These are phyloP conservation scores for Pythium apleroticum DNA, from an alignment of 352 stramenopile species.

Conservation along the genomic window DNA sequence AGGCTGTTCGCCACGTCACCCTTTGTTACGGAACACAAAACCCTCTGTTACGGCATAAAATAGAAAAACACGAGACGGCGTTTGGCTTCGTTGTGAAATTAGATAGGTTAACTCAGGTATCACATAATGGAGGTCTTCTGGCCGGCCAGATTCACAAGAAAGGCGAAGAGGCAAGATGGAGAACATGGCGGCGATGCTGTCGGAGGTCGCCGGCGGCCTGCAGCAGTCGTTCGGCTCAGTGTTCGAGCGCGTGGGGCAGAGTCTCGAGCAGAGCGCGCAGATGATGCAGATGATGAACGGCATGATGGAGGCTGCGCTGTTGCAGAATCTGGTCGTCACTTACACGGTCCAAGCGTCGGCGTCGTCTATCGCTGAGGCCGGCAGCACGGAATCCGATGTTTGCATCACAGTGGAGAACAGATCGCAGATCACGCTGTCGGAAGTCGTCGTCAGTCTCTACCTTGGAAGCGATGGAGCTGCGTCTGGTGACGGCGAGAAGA, in stretches of 20 bases:
- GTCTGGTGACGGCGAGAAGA: neutral
- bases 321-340: slow-evolving; percentile 55
- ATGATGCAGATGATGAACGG: slow-evolving; percentile 86
- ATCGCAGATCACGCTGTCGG: slow-evolving; percentile 56
- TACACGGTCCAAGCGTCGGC: slow-evolving; percentile 24
- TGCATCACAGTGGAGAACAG: slow-evolving; percentile 40
- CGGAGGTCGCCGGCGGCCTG: slow-evolving; percentile 53
- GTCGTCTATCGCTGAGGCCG: neutral
- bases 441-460: slow-evolving; percentile 9
- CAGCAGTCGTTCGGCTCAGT: slow-evolving; percentile 74
- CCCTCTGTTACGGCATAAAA: slow-evolving; percentile 12
- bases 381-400: slow-evolving; percentile 27
- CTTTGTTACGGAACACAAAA: slow-evolving; percentile 15
- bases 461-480: neutral
- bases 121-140: neutral
- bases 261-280: slow-evolving; percentile 60
- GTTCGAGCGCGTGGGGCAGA: slow-evolving; percentile 67
- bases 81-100: neutral
- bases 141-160: neutral
- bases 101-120: neutral
- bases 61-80: neutral
- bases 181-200: slow-evolving; percentile 65
- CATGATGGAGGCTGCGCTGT: slow-evolving; percentile 74
- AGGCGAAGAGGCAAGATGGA: slow-evolving; percentile 39
- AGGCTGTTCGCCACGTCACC: slow-evolving; percentile 23